phyloP scores from a whole-genome alignment of 1,284 basidiomycete genomes.

The Microbotryum violaceum region DNA sequence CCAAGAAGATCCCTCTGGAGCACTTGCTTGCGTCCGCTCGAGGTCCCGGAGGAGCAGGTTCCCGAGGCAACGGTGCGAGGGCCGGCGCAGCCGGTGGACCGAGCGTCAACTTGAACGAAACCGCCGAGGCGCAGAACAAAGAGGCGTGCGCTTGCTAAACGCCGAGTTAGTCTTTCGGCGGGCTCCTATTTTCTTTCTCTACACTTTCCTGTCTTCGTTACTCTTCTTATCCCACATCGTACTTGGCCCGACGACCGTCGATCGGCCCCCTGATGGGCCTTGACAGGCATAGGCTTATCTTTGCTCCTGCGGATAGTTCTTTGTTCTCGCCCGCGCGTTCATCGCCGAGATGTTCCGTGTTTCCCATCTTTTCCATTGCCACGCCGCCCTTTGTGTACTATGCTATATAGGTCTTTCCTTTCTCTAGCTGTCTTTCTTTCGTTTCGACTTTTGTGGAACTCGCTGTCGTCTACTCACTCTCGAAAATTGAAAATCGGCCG shows the following conservation, averaged over 20 bases:
- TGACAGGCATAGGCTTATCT: too few species aligned
- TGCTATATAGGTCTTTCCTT: slow-evolving; percentile 2
- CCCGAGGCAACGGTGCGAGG: slow-evolving; percentile 1
- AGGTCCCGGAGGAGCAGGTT: slow-evolving; percentile 22
- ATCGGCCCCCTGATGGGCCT: too few species aligned
- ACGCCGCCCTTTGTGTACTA: too few species aligned
- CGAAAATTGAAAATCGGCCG: too few species aligned
- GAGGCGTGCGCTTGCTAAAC: slow-evolving; percentile 66
- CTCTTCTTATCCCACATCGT: background rate
- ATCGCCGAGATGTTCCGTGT: too few species aligned
- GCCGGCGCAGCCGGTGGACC: slow-evolving; percentile 43
- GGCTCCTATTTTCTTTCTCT: slow-evolving; percentile 5
- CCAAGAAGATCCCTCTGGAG: slow-evolving; percentile 93
- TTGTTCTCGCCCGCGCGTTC: too few species aligned
- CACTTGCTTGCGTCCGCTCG: slow-evolving; percentile 59
- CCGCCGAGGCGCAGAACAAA: slow-evolving; percentile 55
- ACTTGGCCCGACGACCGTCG: too few species aligned
- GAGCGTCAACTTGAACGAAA: slow-evolving; percentile 65
- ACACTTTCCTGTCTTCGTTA: slow-evolving; percentile 3
- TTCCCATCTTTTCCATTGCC: too few species aligned
- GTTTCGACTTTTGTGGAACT: background rate
- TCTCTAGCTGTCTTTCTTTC: background rate
- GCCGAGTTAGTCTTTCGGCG: slow-evolving; percentile 3
- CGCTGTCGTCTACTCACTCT: background rate
- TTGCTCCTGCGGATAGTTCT: too few species aligned